Conservation (phyloP, 345 rosid genomes). For the Hirschfeldia incana region DNA sequence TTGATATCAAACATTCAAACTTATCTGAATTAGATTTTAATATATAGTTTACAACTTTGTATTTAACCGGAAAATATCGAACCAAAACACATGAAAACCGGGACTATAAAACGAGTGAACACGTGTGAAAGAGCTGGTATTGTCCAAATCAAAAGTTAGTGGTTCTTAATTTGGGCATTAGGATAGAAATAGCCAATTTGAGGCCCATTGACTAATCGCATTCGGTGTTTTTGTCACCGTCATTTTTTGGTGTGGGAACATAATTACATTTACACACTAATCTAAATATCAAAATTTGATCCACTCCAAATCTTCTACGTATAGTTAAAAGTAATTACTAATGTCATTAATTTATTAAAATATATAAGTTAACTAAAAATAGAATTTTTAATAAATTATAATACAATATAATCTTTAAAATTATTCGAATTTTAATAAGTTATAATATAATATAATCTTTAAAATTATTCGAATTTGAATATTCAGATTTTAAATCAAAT, state of each 20-base stretch:
- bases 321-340: too few species aligned
- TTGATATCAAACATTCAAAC: neutral
- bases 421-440: too few species aligned
- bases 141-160: neutral
- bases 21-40: neutral
- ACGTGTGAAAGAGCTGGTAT: neutral
- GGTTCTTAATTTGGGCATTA: neutral
- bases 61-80: neutral
- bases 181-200: neutral
- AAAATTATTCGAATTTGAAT: too few species aligned
- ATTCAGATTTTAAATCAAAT: neutral
- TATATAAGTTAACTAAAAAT: too few species aligned
- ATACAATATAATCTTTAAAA: too few species aligned
- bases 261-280: neutral
- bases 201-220: constrained; percentile 21
- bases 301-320: neutral
- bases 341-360: too few species aligned
- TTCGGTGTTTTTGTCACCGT: constrained; percentile 15
- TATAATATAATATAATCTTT: too few species aligned
- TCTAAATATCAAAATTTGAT: neutral
- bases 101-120: neutral
- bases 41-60: neutral
- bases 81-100: neutral
- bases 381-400: too few species aligned
- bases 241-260: neutral